These are phyloP conservation scores for Sugiyamaella americana DNA, from an alignment of 805 yeast species.

Conservation along the genomic window DNA sequence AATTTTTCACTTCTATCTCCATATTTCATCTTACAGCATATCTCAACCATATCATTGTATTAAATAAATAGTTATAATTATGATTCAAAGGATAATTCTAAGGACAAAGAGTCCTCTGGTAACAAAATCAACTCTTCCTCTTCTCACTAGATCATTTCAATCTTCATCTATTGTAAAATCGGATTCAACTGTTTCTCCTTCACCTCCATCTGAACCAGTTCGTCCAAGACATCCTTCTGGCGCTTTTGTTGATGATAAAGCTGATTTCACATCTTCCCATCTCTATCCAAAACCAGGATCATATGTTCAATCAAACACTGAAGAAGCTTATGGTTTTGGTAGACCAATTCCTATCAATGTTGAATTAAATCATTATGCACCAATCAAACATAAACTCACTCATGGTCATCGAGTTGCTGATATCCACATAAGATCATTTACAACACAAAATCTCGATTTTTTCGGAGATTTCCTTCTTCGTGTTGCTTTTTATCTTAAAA, in stretches of 20 bases:
- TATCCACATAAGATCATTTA: conserved; percentile 60
- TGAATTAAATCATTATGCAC: conserved; percentile 74
- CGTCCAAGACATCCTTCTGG: not conserved
- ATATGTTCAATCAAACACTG: conserved; percentile 18
- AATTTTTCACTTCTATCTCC: no score
- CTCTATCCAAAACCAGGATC: conserved; percentile 19
- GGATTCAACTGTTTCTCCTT: not conserved
- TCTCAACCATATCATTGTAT: no score
- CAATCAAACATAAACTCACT: conserved; percentile 58
- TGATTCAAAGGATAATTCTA: no score
- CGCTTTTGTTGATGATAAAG: conserved; percentile 12
- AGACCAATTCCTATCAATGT: conserved; percentile 80
- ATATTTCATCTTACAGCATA: no score
- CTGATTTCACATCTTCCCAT: conserved; percentile 12
- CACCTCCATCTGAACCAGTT: not conserved
- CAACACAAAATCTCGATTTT: conserved; percentile 62
- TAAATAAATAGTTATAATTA: no score
- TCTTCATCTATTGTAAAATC: not conserved
- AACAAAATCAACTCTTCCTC: no score
- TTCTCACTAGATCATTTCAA: no score
- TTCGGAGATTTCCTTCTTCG: conserved; percentile 81
- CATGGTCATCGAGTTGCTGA: conserved; percentile 74
- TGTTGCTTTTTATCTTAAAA: conserved; percentile 83
- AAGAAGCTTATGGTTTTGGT: conserved; percentile 27
- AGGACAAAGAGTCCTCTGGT: no score